A percentile compares a stretch with the other conserved stretches of the same genome.
Conservation (phyloP, 768 basidiomycete genomes). For the Cyclocybe cylindracea region DNA sequence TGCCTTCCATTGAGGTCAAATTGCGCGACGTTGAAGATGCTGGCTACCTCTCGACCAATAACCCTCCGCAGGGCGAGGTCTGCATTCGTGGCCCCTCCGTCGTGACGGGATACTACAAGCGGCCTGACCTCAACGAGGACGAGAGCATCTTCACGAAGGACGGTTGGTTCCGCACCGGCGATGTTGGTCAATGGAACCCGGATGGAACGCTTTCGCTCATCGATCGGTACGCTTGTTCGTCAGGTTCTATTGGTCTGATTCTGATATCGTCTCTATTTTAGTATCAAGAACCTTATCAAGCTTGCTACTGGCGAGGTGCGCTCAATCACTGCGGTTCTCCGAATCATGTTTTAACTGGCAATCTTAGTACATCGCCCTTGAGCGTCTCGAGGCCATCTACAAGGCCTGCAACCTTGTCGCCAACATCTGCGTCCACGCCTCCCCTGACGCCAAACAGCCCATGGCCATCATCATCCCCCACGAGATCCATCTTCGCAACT, state of each 20-base stretch:
- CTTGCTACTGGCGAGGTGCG: conserved; percentile 74
- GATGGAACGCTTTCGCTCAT: conserved; percentile 90
- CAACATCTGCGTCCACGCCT: conserved; percentile 85
- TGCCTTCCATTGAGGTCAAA: conserved; percentile 89
- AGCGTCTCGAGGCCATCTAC: conserved; percentile 86
- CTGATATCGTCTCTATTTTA: conserved; percentile 19
- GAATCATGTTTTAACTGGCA: conserved; percentile 3
- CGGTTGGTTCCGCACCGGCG: conserved; percentile 94
- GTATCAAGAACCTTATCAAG: conserved; percentile 91
- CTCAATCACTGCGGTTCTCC: neutral
- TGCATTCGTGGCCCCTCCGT: conserved; percentile 87
- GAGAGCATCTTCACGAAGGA: conserved; percentile 81
- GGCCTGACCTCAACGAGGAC: conserved; percentile 86
- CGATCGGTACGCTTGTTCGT: conserved; percentile 61
- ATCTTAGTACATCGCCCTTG: conserved; percentile 83
- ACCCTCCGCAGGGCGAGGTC: conserved; percentile 83
- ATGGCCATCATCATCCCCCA: conserved; percentile 87
- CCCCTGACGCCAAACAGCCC: conserved; percentile 74
- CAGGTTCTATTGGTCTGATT: neutral
- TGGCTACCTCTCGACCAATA: conserved; percentile 76
- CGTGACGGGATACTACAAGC: conserved; percentile 88
- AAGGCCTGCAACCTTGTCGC: conserved; percentile 77
- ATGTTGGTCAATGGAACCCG: conserved; percentile 91
- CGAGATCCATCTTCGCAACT: conserved; percentile 69
- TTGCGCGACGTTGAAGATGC: conserved; percentile 81